Percentiles rank a stretch among this genome's conserved stretches.
Conservation (phyloP, 1,139 yeast species). For the Yamadazyma triangularis region DNA sequence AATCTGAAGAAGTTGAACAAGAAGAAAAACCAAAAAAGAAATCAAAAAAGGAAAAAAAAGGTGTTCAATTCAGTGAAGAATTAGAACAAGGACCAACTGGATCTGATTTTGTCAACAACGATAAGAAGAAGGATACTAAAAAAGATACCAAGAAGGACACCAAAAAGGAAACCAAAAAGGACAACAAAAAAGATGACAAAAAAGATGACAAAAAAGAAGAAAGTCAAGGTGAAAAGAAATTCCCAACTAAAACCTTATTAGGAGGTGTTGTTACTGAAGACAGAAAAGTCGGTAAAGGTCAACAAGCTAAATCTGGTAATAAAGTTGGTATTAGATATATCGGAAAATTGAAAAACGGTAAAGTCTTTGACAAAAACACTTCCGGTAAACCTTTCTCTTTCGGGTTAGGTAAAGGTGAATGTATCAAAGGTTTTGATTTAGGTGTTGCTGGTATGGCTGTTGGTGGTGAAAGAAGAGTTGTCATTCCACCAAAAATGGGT, state of each 20-base stretch:
- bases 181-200: conserved; percentile 23
- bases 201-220: conserved; percentile 21
- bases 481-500: conserved; percentile 94
- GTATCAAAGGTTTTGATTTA: conserved; percentile 96
- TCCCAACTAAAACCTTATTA: conserved; percentile 71
- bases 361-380: conserved; percentile 94
- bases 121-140: no score
- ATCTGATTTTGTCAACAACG: conserved; percentile 35
- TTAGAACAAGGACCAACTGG: conserved; percentile 92
- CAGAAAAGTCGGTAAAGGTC: conserved; percentile 84
- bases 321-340: conserved; percentile 96
- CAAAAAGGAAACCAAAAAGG: conserved; percentile 17
- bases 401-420: conserved; percentile 94
- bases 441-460: conserved; percentile 99
- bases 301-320: conserved; percentile 81
- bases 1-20: conserved; percentile 11
- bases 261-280: conserved; percentile 96
- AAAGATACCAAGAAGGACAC: conserved; percentile 22
- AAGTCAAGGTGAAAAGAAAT: conserved; percentile 36
- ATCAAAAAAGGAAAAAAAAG: conserved; percentile 56
- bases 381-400: conserved; percentile 93
- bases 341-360: conserved; percentile 95
- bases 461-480: conserved; percentile 98
- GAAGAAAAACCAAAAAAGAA: conserved; percentile 16
- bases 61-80: conserved; percentile 83